Evolutionary conservation across 352 stramenopile species (phyloP).

Genomic region (Thraustochytrium sp.): DNA sequence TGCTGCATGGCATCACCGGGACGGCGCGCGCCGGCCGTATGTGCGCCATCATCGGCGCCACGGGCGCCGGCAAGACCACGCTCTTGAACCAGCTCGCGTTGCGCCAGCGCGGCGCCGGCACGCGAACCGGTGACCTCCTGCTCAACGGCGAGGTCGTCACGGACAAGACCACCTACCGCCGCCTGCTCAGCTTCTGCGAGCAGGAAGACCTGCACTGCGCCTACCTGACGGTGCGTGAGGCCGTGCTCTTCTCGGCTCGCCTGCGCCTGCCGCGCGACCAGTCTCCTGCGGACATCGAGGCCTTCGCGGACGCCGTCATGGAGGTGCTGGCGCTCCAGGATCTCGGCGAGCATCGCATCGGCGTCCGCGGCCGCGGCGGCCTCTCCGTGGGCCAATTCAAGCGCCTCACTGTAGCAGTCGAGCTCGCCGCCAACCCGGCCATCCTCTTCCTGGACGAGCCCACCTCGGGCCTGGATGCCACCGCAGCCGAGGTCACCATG

Average conservation of each 20-base stretch:
- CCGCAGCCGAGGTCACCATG: conserved; percentile 62
- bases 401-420: conserved; percentile 53
- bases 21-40: conserved; percentile 59
- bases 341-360: not conserved
- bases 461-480: conserved; percentile 60
- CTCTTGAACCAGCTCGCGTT: conserved; percentile 86
- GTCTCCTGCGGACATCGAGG: conserved; percentile 55
- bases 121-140: conserved; percentile 58
- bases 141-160: conserved; percentile 72
- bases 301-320: conserved; percentile 55
- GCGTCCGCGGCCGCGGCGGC: not conserved
- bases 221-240: conserved; percentile 72
- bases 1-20: conserved; percentile 61
- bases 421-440: conserved; percentile 58
- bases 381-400: not conserved
- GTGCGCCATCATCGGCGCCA: conserved; percentile 64
- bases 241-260: conserved; percentile 76
- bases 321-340: not conserved
- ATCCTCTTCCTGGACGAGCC: conserved; percentile 66
- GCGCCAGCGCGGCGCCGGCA: conserved; percentile 75
- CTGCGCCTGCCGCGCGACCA: conserved; percentile 65
- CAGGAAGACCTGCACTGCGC: conserved; percentile 78
- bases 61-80: conserved; percentile 81
- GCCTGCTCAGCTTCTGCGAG: conserved; percentile 81
- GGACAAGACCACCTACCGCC: conserved; percentile 66